A percentile compares a stretch with the other conserved stretches of the same genome.
These are phyloP conservation scores for Nakazawaea populi DNA, from an alignment of 805 yeast species.

Conservation along the genomic window DNA sequence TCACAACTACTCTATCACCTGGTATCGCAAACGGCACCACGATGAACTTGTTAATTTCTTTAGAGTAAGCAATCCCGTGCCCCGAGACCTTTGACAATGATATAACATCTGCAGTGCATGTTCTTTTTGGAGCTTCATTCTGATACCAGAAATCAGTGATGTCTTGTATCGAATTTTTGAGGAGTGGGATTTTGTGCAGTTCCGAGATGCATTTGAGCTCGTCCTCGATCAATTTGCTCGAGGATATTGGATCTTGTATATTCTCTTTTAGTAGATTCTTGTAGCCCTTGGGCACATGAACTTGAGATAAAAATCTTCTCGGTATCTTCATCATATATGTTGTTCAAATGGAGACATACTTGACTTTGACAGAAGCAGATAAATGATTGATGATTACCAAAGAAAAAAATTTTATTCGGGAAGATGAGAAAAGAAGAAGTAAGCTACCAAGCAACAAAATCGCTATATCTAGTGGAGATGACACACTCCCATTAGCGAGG, in stretches of 20 bases:
- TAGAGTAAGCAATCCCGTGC: constrained; percentile 6
- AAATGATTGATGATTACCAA: too few species aligned
- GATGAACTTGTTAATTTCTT: constrained; percentile 1
- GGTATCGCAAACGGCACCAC: constrained; percentile 30
- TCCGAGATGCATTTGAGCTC: not conserved
- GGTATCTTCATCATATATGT: not conserved
- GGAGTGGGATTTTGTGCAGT: not conserved
- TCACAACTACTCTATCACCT: constrained; percentile 30
- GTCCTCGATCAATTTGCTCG: not conserved
- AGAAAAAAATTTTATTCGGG: too few species aligned
- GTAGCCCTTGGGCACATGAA: not conserved
- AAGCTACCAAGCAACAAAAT: too few species aligned
- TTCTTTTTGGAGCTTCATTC: not conserved
- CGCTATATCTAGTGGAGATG: too few species aligned
- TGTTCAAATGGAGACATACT: not conserved
- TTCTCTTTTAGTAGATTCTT: constrained; percentile 2
- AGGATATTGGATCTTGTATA: not conserved
- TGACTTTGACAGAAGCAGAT: too few species aligned
- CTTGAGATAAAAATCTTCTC: not conserved
- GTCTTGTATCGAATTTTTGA: not conserved
- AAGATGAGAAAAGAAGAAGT: too few species aligned
- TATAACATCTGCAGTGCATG: not conserved
- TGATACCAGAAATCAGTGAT: constrained; percentile 1
- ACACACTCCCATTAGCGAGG: too few species aligned
- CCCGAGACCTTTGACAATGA: constrained; percentile 4